A percentile compares a stretch with the other conserved stretches of the same genome.
These are phyloP conservation scores for Beauveria bassiana DNA, from an alignment of 2,329 filamentous ascomycete genomes.

Conservation along the genomic window DNA sequence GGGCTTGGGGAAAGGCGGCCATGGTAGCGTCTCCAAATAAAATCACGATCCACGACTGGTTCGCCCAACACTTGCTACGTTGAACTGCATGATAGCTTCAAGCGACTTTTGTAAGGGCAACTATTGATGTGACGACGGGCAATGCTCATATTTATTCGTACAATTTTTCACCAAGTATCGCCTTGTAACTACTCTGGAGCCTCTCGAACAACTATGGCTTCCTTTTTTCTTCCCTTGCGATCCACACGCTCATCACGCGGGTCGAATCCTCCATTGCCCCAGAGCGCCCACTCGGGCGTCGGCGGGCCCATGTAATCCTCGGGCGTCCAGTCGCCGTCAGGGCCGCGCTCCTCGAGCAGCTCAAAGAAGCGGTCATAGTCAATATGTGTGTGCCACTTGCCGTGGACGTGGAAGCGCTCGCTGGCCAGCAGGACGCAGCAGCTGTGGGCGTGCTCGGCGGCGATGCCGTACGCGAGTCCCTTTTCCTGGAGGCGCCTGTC, in stretches of 20 bases:
- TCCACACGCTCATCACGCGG: slow-evolving; percentile 82
- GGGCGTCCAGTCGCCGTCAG: slow-evolving; percentile 65
- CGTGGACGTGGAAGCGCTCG: slow-evolving; percentile 66
- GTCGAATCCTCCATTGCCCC: slow-evolving; percentile 92
- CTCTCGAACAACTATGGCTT: slow-evolving; percentile 27
- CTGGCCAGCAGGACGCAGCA: slow-evolving; percentile 87
- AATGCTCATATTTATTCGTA: background rate
- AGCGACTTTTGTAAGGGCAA: background rate
- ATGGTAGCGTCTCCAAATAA: slow-evolving; percentile 22
- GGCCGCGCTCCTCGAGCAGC: slow-evolving; percentile 61
- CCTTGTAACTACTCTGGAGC: slow-evolving; percentile 16
- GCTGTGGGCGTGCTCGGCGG: slow-evolving; percentile 89
- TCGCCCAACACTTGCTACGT: too few relatives aligned
- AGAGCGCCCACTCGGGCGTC: slow-evolving; percentile 89
- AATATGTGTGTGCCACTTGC: slow-evolving; percentile 85
- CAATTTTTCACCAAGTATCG: background rate
- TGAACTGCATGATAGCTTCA: background rate
- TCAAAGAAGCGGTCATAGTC: slow-evolving; percentile 86
- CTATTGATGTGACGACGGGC: background rate
- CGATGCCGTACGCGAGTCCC: slow-evolving; percentile 79
- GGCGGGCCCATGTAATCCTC: slow-evolving; percentile 84
- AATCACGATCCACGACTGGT: slow-evolving; percentile 19
- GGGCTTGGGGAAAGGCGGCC: slow-evolving; percentile 24
- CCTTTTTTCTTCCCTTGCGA: slow-evolving; percentile 68
- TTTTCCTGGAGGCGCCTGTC: slow-evolving; percentile 59